Evolutionary conservation across 2,329 filamentous ascomycete genomes (phyloP), one percentile per base, ranked within the genome.

Genomic region (Sarocladiaceae sp.): DNA sequence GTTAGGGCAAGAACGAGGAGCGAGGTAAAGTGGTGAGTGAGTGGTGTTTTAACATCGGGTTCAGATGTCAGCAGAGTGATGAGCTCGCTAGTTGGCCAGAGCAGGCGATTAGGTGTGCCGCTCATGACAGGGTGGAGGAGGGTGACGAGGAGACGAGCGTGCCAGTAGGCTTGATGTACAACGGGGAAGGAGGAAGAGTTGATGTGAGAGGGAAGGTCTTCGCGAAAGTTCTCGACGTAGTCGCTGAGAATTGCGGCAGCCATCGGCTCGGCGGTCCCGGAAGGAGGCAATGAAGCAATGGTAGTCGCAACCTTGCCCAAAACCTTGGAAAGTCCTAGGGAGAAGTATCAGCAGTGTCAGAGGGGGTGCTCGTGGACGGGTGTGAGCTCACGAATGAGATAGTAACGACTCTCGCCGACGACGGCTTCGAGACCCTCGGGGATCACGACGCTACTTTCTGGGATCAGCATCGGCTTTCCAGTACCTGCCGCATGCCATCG

Each of bases 401-500:
- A 78, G 64, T 82, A 90, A 20, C 80, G 78, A 18, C 74, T 73
- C 44, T 86, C 81, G 31, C 86, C 86, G 3, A 90, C 69, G 7
- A 86, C 64, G 15, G 70, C 66, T 55, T 79, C 76, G 53, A 90
- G 75, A 44, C 82, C 81, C 1, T 78, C 76, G 5, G 79, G 71
- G 22, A 86, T 69, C 13, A 86, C 77, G 6, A 84, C 76, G 50
- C 75, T 81, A 55, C 79, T 76, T 57, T 87, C 80, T 2, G 80
- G 80, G 53, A 90, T 82, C 53, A 84, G 73, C 12, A 82, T 58
- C 1, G 84, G 82, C 55, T 77, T 82, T 12, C 80, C 82, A 4
- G 79, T 85, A 20, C 82, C 83, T n/a, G 83, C 77, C 3, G 87
- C 83, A 62, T 88, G 82, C 84, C 85, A 90, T 15, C 86, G 79